Base-by-base conservation (phyloP, 139 green algal species). In the Chlorella sp. region DNA sequence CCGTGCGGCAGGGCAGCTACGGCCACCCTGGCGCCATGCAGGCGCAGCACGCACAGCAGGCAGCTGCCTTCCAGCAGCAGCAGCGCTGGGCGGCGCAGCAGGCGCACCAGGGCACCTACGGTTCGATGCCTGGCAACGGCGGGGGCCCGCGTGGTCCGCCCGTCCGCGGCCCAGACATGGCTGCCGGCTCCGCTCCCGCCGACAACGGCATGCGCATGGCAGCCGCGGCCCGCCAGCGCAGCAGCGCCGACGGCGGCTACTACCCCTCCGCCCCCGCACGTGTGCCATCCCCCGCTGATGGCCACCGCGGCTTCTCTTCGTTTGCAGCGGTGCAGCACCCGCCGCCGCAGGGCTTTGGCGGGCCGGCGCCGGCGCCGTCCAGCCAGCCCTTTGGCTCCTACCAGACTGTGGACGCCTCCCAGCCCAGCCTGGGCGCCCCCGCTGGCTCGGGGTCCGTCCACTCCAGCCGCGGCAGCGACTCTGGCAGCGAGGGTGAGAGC, bases 241-340 rank as follows among this genome's bases (percentile, higher is more conserved):
- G 72, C 44, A 65, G 44, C 44, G 23, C 4, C 21, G 39, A 26
- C 38, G 23, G 39, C 16, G 28, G 26, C 41, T 57, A 34, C 56
- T 70, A 71, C 74, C 56, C 25, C 21, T 81, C n/a, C 74, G 74
- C 55, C 32, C 55, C 51, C 30, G 74, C 32, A 21, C 32, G 23
- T 34, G 55, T 20, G n/a, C 13, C 62, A 55, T 55, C 74, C 56
- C 32, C 28, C 55, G 18, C 13, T 16, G 26, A 1, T 7, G 55
- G 56, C 74, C 18, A 34, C 21, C 51, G 28, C 5, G 47, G 47
- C n/a, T 18, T 34, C n/a, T 16, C 28, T 51, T 68, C 17, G 32
- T 81, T 81, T 70, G 74, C 74, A 6, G 34, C 56, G 6, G 32
- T 81, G 74, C 74, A 81, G 74, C 74, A 81, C 44, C 44, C 44